Evolutionary conservation across 352 stramenopile genomes (phyloP), one percentile per base, ranked within the genome.

Genomic region (Pythium utonaiense): DNA sequence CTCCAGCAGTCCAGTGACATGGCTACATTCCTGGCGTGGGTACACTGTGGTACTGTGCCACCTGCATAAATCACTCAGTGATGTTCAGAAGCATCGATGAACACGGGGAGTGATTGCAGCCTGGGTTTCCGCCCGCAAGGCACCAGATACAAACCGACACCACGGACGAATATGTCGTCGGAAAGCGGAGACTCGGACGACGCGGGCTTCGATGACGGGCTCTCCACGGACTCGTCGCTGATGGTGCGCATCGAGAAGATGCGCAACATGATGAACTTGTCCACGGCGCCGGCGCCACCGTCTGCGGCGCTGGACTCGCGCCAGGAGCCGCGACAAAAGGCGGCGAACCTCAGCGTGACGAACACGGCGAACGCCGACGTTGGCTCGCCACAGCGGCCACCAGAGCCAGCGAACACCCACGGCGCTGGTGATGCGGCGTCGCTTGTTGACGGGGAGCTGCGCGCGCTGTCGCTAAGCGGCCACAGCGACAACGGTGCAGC

Each of bases 191-290:
- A 64, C 60, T 84, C 74, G 34, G 66, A 86, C 36, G 77, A 86
- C 67, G 81, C 75, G 52, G 64, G 67, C 34, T 82, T 82, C 41
- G 77, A 71, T 9, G 77, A 83, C 55, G 69, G 83, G 31, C 67
- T 90, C 21, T 73, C 78, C 16, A 61, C 57, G 27, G 65, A 87
- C 58, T 73, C 82, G 57, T 77, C 74, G 48, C 55, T 88, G 28
- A 64, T 78, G 44, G 65, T 44, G 9, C 75, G 77, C 41, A 74
- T 88, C 54, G 69, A 77, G 38, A 74, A 77, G 53, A 84, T 89
- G 77, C 69, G 67, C 57, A 60, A 48, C 64, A 69, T 88, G 57
- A 80, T 80, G 72, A 69, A 59, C 22, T 55, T 66, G 42, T 27
- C 53, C 49, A 61, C 45, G 33, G 54, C 44, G 66, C 58, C 25